Evolutionary conservation across 2,329 filamentous ascomycete genomes (phyloP), one percentile per base, ranked within the genome.

Genomic region (Xylaria sp.): DNA sequence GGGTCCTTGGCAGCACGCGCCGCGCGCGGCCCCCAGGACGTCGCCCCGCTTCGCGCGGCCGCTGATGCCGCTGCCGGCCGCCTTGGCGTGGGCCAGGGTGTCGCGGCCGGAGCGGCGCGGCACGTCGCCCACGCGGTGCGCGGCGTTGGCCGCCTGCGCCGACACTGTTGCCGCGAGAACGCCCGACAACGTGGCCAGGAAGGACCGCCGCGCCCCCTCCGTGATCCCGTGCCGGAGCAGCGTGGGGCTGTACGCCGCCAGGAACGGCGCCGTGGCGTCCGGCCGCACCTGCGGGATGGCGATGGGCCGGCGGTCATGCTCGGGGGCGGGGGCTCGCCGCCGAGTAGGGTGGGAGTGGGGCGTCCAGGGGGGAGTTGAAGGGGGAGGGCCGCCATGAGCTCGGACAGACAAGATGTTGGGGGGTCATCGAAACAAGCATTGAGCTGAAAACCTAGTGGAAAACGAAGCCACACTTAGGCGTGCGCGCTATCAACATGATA

Each of bases 81-180:
- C 44, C 57, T 72, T 76, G 11, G 70, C 67, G 55, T 76, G 74
- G 7, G 59, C 59, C 2, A 63, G 58, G 2, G 78, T 69, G 7
- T 69, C 66, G 48, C 72, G 73, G 57, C 73, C 70, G 20, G 74
- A 64, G 4, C 61, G 61, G 41, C 64, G 70, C 9, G 67, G 80
- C 56, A 66, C 67, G 11, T 69, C 56, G 47, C 71, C 63, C 1
- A 79, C 44, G 19, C 69, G 61, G 34, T 67, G 67, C 7, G 67
- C 71, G 1, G 75, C 76, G 75, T 68, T 69, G 17, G 78, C 52
- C 5, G 77, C 76, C 2, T 74, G 71, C 45, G 76, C 72, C 0
- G 74, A 73, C 0, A 79, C 74, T 18, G 71, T 76, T 45, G 77
- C 76, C 0, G 72, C 70, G 5, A 80, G 69, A 52, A 80, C 79